phyloP scores from a whole-genome alignment of 2,329 filamentous ascomycete genomes.

The Arthrobotrys pseudoclavata region DNA sequence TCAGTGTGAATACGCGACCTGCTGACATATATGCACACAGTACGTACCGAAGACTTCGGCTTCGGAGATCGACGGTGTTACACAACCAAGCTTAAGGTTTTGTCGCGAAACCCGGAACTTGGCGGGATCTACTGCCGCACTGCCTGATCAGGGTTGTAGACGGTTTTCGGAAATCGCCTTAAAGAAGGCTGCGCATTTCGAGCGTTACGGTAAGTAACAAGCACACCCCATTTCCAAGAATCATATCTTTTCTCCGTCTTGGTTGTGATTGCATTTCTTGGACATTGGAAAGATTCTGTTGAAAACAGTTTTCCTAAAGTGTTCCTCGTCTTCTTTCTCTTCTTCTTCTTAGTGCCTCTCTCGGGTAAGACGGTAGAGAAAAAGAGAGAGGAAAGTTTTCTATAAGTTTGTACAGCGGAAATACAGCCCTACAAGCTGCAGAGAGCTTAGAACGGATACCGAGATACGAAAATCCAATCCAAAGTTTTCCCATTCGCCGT shows the following conservation, averaged over 20 bases:
- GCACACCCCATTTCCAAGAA: too few species aligned
- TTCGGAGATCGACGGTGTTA: neutral
- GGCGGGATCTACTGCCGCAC: conserved; percentile 20
- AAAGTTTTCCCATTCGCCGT: neutral
- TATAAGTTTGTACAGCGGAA: neutral
- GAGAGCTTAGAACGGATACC: neutral
- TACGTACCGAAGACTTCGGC: neutral
- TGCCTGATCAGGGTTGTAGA: conserved; percentile 1
- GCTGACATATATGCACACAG: too few species aligned
- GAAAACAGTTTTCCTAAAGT: neutral
- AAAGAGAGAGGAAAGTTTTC: neutral
- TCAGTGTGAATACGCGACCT: neutral
- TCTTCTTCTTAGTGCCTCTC: neutral
- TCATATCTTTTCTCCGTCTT: neutral
- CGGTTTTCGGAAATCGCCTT: neutral
- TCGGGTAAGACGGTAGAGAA: neutral
- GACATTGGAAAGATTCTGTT: neutral
- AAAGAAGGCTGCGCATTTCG: neutral
- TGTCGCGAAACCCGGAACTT: neutral
- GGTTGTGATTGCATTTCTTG: neutral
- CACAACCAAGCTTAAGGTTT: neutral
- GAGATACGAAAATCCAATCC: neutral
- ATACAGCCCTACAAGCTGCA: neutral
- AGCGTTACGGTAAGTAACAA: neutral
- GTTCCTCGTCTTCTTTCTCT: neutral